Evolutionary conservation across 116 monocot genomes (phyloP).

Genomic region (Dioscorea cayenensis): DNA sequence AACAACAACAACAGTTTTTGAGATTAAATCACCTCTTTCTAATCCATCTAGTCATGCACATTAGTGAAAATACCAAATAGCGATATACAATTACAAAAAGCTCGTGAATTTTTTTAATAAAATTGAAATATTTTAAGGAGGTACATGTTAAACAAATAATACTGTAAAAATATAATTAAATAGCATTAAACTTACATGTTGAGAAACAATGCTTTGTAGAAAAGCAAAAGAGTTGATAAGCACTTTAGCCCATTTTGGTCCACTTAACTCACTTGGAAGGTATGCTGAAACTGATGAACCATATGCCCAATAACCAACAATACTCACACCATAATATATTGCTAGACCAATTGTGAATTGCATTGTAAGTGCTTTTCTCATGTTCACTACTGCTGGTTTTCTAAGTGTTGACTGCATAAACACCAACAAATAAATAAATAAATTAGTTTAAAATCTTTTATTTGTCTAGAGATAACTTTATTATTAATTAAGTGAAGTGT

Average conservation of each 20-base stretch:
- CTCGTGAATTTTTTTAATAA: too few relatives aligned
- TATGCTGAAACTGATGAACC: slow-evolving; percentile 57
- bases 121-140: too few relatives aligned
- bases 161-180: not conserved
- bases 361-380: slow-evolving; percentile 38
- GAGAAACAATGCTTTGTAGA: slow-evolving; percentile 48
- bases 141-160: too few relatives aligned
- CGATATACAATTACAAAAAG: too few relatives aligned
- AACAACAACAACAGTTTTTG: too few relatives aligned
- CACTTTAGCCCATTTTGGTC: slow-evolving; percentile 49
- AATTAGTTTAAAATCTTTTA: too few relatives aligned
- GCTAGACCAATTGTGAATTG: slow-evolving; percentile 45
- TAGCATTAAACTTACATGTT: slow-evolving; percentile 33
- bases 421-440: too few relatives aligned
- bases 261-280: slow-evolving; percentile 40
- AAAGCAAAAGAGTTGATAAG: slow-evolving; percentile 45
- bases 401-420: slow-evolving; percentile 46
- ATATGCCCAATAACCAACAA: slow-evolving; percentile 67
- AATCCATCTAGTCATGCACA: too few relatives aligned
- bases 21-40: too few relatives aligned
- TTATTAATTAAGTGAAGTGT: too few relatives aligned
- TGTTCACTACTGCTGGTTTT: slow-evolving; percentile 34
- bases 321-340: slow-evolving; percentile 47
- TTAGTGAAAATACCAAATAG: too few relatives aligned
- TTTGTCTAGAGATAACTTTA: too few relatives aligned